A percentile compares a stretch with the other conserved stretches of the same genome.
Evolutionary conservation across 257 asterid genomes (phyloP).

Genomic region (Solanum bukasovii): DNA sequence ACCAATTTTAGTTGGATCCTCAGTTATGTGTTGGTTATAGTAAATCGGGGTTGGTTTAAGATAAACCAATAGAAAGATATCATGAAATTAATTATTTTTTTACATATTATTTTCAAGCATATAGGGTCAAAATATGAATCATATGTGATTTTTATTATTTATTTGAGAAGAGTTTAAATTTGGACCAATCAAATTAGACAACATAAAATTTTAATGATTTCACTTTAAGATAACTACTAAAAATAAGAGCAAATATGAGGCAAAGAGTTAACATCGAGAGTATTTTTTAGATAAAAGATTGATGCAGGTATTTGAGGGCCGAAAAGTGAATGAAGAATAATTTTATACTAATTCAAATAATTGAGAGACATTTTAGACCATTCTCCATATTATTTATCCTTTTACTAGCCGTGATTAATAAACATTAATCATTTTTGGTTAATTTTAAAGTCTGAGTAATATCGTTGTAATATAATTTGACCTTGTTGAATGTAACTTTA

Average conservation of each 20-base stretch:
- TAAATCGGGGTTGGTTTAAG: not conserved
- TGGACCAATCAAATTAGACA: not conserved
- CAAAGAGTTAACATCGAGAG: not conserved
- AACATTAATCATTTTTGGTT: not conserved
- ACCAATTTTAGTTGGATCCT: not conserved
- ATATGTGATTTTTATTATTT: not conserved
- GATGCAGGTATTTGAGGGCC: not conserved
- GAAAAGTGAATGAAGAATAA: not conserved
- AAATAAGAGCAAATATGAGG: not conserved
- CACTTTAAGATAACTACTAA: not conserved
- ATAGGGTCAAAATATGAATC: no score
- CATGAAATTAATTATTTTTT: not conserved
- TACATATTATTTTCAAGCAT: not conserved
- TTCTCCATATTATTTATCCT: not conserved
- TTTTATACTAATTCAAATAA: not conserved
- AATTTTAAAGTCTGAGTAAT: not conserved
- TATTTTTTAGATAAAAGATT: not conserved
- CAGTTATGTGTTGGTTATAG: not conserved
- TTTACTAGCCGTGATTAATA: not conserved
- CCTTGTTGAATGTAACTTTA: not conserved
- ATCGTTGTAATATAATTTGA: not conserved
- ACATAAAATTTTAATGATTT: not conserved
- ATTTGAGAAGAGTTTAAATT: not conserved
- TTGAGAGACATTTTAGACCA: not conserved
- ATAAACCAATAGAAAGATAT: not conserved